phyloP scores from a whole-genome alignment of 352 stramenopile genomes.

The Pythium brachiatum region DNA sequence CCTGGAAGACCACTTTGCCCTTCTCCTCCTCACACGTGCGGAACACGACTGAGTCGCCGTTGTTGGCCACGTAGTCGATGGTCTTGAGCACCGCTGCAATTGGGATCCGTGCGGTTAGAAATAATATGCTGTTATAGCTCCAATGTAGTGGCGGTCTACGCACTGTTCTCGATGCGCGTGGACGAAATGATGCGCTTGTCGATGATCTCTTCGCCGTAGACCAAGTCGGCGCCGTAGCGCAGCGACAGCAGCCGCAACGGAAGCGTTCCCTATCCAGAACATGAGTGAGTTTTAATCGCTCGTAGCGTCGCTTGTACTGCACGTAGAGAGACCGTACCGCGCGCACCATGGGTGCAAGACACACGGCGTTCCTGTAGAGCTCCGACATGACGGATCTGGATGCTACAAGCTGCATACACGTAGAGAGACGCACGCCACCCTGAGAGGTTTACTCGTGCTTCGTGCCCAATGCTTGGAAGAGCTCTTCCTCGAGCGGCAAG shows the following conservation, averaged over 20 bases:
- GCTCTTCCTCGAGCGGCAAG: neutral
- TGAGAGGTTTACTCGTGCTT: neutral
- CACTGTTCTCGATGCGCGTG: constrained; percentile 80
- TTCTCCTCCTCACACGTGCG: constrained; percentile 83
- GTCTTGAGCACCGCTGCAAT: constrained; percentile 64
- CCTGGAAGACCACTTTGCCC: constrained; percentile 86
- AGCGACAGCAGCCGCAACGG: constrained; percentile 90
- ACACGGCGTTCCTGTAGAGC: constrained; percentile 75
- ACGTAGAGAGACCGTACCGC: constrained; percentile 43
- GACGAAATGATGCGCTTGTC: constrained; percentile 90
- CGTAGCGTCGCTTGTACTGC: neutral
- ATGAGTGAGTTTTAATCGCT: neutral
- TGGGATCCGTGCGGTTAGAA: too few species aligned
- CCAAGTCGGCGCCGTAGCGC: constrained; percentile 89
- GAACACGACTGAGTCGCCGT: constrained; percentile 84
- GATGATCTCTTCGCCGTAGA: constrained; percentile 95
- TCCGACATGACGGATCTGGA: constrained; percentile 30
- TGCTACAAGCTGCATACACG: neutral
- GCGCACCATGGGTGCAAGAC: constrained; percentile 94
- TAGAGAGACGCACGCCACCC: neutral
- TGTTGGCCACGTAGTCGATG: constrained; percentile 90
- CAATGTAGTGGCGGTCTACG: neutral
- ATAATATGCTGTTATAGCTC: neutral
- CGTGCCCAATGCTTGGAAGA: constrained; percentile 4
- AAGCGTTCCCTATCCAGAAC: constrained; percentile 71